Evolutionary conservation across 2,329 filamentous ascomycete genomes (phyloP).

Genomic region (Fusarium aywerte): DNA sequence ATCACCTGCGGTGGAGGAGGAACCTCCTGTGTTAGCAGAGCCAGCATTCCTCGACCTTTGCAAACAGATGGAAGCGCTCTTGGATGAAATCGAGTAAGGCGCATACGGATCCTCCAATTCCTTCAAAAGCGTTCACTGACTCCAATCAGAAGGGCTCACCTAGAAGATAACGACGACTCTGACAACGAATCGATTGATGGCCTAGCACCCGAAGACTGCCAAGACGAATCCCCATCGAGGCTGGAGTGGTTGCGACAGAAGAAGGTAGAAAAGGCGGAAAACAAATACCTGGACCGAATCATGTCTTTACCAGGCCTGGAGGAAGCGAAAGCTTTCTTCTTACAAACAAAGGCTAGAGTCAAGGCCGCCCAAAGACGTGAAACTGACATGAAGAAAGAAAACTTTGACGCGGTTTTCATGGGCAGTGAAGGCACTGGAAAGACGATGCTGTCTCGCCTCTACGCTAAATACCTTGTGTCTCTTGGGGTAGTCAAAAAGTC

Average conservation of each 20-base stretch:
- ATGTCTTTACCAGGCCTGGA: constrained; percentile 73
- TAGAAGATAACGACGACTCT: constrained; percentile 32
- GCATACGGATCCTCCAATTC: neutral
- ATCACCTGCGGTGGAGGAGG: constrained; percentile 24
- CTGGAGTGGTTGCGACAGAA: constrained; percentile 51
- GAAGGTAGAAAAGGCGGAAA: constrained; percentile 61
- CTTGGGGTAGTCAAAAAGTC: constrained; percentile 45
- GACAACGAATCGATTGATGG: constrained; percentile 48
- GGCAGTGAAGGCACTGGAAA: constrained; percentile 49
- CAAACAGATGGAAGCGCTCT: constrained; percentile 43
- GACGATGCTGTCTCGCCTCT: constrained; percentile 46
- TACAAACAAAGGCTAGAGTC: constrained; percentile 57
- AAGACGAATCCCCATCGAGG: constrained; percentile 56
- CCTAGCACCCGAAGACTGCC: constrained; percentile 46
- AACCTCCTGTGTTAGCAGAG: constrained; percentile 43
- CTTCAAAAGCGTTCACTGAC: constrained; percentile 6
- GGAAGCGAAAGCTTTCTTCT: constrained; percentile 67
- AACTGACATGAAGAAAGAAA: constrained; percentile 56
- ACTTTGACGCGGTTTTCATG: constrained; percentile 48
- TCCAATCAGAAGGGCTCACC: constrained; percentile 28
- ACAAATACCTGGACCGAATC: constrained; percentile 66
- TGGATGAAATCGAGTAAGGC: constrained; percentile 48
- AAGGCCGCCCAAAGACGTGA: constrained; percentile 65
- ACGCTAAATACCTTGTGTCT: constrained; percentile 47
- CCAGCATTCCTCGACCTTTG: constrained; percentile 46